A percentile compares a stretch with the other conserved stretches of the same genome.
These are phyloP conservation scores for Podaxis mareebaensis DNA, from an alignment of 768 basidiomycete species.

Conservation along the genomic window DNA sequence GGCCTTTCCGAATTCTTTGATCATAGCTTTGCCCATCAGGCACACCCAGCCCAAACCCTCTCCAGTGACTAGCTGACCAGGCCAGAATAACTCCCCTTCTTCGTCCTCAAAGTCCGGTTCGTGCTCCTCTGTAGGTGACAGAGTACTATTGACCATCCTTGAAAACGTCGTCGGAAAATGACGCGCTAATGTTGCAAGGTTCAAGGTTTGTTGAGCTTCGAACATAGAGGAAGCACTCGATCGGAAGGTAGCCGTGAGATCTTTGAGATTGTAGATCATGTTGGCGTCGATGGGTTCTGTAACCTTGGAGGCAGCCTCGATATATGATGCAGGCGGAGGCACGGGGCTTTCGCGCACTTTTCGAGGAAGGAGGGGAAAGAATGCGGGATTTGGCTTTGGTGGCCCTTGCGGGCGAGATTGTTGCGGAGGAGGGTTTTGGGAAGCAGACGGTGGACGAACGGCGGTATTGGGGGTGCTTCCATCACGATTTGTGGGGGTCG, in stretches of 20 bases:
- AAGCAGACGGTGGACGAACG: slow-evolving; percentile 31
- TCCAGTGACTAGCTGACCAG: slow-evolving; percentile 68
- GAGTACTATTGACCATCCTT: slow-evolving; percentile 66
- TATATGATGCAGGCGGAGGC: slow-evolving; percentile 43
- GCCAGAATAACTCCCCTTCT: slow-evolving; percentile 87
- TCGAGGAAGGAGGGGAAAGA: slow-evolving; percentile 38
- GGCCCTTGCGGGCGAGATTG: slow-evolving; percentile 24
- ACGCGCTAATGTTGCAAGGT: slow-evolving; percentile 64
- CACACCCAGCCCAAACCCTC: slow-evolving; percentile 89
- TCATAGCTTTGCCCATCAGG: slow-evolving; percentile 84
- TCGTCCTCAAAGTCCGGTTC: slow-evolving; percentile 85
- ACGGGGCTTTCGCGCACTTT: slow-evolving; percentile 33
- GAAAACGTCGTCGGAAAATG: slow-evolving; percentile 78
- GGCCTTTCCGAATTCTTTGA: slow-evolving; percentile 75
- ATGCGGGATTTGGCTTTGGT: slow-evolving; percentile 34
- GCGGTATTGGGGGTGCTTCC: slow-evolving; percentile 52
- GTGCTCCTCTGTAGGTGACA: slow-evolving; percentile 66
- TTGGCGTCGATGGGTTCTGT: slow-evolving; percentile 46
- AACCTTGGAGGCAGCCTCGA: slow-evolving; percentile 43
- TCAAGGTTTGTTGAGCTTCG: slow-evolving; percentile 54
- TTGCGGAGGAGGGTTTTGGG: slow-evolving; percentile 32
- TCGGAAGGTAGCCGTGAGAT: slow-evolving; percentile 37
- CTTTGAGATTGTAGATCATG: slow-evolving; percentile 43
- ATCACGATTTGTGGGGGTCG: slow-evolving; percentile 68
- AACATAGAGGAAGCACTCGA: slow-evolving; percentile 50